A percentile compares a stretch with the other conserved stretches of the same genome.
These are phyloP conservation scores for Fusarium anthophilum DNA, from an alignment of 2,329 filamentous ascomycete species.

Conservation along the genomic window DNA sequence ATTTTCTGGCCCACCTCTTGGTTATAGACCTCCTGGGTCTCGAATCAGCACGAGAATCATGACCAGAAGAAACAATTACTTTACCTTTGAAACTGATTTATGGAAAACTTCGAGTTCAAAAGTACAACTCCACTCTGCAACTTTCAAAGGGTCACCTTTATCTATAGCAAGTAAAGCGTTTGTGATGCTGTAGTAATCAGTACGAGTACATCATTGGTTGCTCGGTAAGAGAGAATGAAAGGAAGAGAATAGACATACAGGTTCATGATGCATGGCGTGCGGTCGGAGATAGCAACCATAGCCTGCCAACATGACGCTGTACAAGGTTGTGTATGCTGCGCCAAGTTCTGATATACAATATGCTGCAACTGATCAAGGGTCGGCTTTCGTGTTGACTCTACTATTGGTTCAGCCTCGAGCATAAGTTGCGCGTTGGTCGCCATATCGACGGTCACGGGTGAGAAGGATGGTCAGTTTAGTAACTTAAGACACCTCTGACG, in stretches of 20 bases:
- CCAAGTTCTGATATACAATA: background rate
- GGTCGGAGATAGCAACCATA: fast-evolving
- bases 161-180: background rate
- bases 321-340: fast-evolving
- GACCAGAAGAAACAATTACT: fast-evolving
- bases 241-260: background rate
- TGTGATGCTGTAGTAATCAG: background rate
- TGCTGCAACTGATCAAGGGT: fast-evolving
- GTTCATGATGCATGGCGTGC: fast-evolving
- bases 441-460: fast-evolving
- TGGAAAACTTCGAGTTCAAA: background rate
- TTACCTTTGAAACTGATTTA: background rate
- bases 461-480: background rate
- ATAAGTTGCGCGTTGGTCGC: background rate
- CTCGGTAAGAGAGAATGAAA: background rate
- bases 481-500: background rate
- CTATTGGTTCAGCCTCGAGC: fast-evolving
- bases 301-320: background rate
- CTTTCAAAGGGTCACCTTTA: fast-evolving
- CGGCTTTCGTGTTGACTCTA: background rate
- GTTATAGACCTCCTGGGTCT: fast-evolving
- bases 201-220: too few relatives aligned
- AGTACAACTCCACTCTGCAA: background rate
- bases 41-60: background rate
- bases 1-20: background rate